These are phyloP conservation scores for Malassezia globosa DNA, from an alignment of 1,284 basidiomycete genomes.

Conservation along the genomic window DNA sequence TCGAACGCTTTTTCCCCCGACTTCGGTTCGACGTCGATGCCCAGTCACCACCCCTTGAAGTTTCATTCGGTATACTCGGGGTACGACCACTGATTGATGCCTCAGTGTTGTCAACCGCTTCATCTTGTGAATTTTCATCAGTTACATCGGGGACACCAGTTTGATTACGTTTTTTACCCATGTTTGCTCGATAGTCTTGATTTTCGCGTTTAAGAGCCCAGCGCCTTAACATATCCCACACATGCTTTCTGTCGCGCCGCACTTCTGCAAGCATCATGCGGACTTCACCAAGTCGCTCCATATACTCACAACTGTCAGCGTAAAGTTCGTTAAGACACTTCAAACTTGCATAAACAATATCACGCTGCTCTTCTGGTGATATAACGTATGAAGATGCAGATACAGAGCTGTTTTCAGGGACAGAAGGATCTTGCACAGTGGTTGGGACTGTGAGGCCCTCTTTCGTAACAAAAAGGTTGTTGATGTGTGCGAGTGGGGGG, in stretches of 20 bases:
- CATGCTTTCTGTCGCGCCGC: conserved; percentile 3
- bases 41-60: background rate
- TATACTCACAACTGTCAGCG: conserved; percentile 51
- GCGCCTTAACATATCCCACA: conserved; percentile 12
- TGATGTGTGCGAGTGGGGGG: conserved; percentile 35
- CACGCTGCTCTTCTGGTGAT: conserved; percentile 33
- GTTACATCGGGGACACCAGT: background rate
- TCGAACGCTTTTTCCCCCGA: conserved; percentile 1
- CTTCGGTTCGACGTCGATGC: background rate
- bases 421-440: background rate
- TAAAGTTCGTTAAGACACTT: conserved; percentile 48
- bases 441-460: conserved; percentile 29
- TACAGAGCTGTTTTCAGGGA: conserved; percentile 5
- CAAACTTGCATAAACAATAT: conserved; percentile 36
- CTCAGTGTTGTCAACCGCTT: no score
- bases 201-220: conserved; percentile 15
- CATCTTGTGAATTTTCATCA: background rate
- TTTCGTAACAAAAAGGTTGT: conserved; percentile 40
- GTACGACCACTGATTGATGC: no score
- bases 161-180: background rate
- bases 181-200: conserved; percentile 7
- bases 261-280: conserved; percentile 24
- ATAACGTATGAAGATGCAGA: conserved; percentile 1
- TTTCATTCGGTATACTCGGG: no score
- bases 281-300: conserved; percentile 51